phyloP scores from a whole-genome alignment of 129 eudicot genomes.

The Centaurea solstitialis region DNA sequence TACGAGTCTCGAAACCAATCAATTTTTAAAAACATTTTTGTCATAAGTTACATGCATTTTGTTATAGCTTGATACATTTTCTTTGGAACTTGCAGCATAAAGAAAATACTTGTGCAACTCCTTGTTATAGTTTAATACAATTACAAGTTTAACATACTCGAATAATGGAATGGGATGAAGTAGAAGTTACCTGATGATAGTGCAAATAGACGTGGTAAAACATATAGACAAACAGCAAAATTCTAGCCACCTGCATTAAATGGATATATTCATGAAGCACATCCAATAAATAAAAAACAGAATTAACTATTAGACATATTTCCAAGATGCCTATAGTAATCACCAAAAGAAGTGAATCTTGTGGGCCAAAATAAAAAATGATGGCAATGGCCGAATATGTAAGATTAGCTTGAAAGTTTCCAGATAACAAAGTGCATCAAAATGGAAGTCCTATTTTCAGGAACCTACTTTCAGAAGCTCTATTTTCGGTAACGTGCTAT shows the following conservation, averaged over 20 bases:
- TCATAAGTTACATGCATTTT: no score
- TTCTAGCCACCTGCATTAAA: conserved; percentile 82
- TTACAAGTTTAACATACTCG: neutral
- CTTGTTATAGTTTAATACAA: neutral
- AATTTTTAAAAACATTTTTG: no score
- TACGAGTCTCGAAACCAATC: no score
- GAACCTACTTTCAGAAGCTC: no score
- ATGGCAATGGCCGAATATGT: neutral
- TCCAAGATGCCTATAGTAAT: neutral
- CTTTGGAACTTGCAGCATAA: neutral
- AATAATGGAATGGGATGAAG: neutral
- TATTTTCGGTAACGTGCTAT: neutral
- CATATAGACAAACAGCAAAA: conserved; percentile 72
- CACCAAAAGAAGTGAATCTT: neutral
- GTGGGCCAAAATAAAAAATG: neutral
- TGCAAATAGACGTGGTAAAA: conserved; percentile 70
- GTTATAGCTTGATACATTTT: no score
- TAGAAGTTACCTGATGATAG: conserved; percentile 66
- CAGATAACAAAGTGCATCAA: neutral
- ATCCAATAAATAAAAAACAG: neutral
- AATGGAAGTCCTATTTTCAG: neutral
- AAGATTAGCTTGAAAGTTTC: neutral
- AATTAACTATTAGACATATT: neutral
- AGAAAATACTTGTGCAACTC: neutral
- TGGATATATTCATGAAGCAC: neutral